Evolutionary conservation across 768 basidiomycete genomes (phyloP).

Genomic region (Trichaptum fuscoviolaceum): DNA sequence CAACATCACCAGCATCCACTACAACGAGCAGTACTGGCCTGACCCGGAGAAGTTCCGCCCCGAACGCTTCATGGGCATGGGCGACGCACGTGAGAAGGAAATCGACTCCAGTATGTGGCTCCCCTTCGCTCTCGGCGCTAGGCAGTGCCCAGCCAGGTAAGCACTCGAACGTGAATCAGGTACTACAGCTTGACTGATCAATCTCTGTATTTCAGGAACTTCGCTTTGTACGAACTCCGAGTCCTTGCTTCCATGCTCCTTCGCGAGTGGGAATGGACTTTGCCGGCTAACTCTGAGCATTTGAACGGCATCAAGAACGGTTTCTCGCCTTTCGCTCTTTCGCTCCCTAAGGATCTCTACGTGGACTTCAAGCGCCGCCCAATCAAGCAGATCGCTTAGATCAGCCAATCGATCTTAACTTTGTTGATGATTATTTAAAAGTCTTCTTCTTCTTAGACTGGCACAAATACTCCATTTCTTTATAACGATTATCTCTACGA

Average conservation of each 20-base stretch:
- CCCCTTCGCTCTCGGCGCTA: slow-evolving; percentile 29
- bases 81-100: slow-evolving; percentile 9
- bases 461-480: background rate
- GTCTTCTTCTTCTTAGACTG: background rate
- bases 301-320: slow-evolving; percentile 25
- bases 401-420: background rate
- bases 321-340: slow-evolving; percentile 31
- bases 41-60: slow-evolving; percentile 27
- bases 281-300: slow-evolving; percentile 26
- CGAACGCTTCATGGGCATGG: slow-evolving; percentile 22
- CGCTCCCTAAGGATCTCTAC: slow-evolving; percentile 28
- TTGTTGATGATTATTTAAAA: background rate
- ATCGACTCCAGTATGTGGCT: slow-evolving; percentile 19
- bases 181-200: background rate
- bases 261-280: slow-evolving; percentile 27
- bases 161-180: background rate
- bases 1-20: slow-evolving; percentile 29
- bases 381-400: background rate
- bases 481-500: background rate
- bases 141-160: slow-evolving; percentile 27
- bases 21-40: slow-evolving; percentile 23
- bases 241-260: slow-evolving; percentile 31
- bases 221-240: slow-evolving; percentile 28
- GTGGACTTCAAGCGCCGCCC: slow-evolving; percentile 19
- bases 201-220: slow-evolving; percentile 12